phyloP scores from a whole-genome alignment of 2,329 filamentous ascomycete genomes.

The Annulohypoxylon truncatum region DNA sequence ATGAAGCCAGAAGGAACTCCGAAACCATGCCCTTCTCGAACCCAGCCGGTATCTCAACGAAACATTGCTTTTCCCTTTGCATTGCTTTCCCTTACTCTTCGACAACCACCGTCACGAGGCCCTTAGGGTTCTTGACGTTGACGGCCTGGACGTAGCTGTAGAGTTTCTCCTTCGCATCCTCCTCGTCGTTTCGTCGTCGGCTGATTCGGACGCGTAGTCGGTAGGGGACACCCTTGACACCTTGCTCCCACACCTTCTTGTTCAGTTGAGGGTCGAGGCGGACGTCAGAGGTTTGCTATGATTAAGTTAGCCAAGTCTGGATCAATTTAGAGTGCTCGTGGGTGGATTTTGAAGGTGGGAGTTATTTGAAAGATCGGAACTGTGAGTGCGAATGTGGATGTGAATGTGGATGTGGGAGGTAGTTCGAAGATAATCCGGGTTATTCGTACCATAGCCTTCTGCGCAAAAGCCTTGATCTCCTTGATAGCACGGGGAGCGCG shows the following conservation, averaged over 20 bases:
- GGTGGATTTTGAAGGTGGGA: background rate
- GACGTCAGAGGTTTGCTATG: slow-evolving; percentile 93
- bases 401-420: background rate
- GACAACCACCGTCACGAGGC: slow-evolving; percentile 91
- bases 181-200: slow-evolving; percentile 99
- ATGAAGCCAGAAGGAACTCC: slow-evolving; percentile 57
- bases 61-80: slow-evolving; percentile 46
- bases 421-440: slow-evolving; percentile 13
- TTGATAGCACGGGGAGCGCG: slow-evolving; percentile 98
- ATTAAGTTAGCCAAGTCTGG: slow-evolving; percentile 35
- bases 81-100: slow-evolving; percentile 67
- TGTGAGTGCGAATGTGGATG: background rate
- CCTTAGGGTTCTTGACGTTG: slow-evolving; percentile 99
- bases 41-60: slow-evolving; percentile 50
- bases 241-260: slow-evolving; percentile 99
- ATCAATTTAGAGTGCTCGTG: background rate
- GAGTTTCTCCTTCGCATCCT: slow-evolving; percentile 99
- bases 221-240: slow-evolving; percentile 98
- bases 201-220: slow-evolving; percentile 98
- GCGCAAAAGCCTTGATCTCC: slow-evolving; percentile 97
- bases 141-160: slow-evolving; percentile 99
- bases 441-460: slow-evolving; percentile 91
- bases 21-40: slow-evolving; percentile 59
- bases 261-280: slow-evolving; percentile 98
- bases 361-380: background rate